These are phyloP conservation scores for Vitis labrusca DNA, from an alignment of 164 flowering plant genomes.

Conservation along the genomic window DNA sequence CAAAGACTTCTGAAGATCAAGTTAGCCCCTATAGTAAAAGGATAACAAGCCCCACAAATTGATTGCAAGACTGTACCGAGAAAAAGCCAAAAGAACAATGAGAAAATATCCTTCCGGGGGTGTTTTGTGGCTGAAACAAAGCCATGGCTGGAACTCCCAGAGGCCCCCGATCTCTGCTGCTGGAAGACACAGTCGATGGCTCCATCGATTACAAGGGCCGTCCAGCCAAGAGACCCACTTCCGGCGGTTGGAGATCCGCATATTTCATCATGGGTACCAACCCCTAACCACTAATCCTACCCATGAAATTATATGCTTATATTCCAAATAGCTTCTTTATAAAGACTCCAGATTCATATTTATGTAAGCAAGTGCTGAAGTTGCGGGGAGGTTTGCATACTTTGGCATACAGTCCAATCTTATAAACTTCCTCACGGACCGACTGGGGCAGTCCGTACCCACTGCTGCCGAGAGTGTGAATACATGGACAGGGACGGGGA, in stretches of 20 bases:
- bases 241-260: slow-evolving; percentile 58
- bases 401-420: slow-evolving; percentile 33
- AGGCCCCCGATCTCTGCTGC: slow-evolving; percentile 5
- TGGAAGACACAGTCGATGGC: slow-evolving; percentile 23
- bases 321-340: too few relatives aligned
- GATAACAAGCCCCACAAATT: too few relatives aligned
- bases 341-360: too few relatives aligned
- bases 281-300: too few relatives aligned
- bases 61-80: too few relatives aligned
- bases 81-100: too few relatives aligned
- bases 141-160: too few relatives aligned
- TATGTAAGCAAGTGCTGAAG: slow-evolving; percentile 26
- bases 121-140: too few relatives aligned
- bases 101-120: too few relatives aligned
- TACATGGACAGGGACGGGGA: slow-evolving; percentile 29
- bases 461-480: slow-evolving; percentile 42
- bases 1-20: too few relatives aligned
- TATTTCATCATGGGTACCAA: slow-evolving; percentile 47
- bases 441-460: slow-evolving; percentile 39
- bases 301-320: too few relatives aligned
- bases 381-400: slow-evolving; percentile 41
- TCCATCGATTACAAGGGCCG: slow-evolving; percentile 48
- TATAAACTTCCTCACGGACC: slow-evolving; percentile 35
- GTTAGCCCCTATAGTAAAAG: too few relatives aligned
- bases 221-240: slow-evolving; percentile 24